A percentile compares a stretch with the other conserved stretches of the same genome.
These are phyloP conservation scores for Fusarium sp. DNA, from an alignment of 2,329 filamentous ascomycete genomes.

Conservation along the genomic window DNA sequence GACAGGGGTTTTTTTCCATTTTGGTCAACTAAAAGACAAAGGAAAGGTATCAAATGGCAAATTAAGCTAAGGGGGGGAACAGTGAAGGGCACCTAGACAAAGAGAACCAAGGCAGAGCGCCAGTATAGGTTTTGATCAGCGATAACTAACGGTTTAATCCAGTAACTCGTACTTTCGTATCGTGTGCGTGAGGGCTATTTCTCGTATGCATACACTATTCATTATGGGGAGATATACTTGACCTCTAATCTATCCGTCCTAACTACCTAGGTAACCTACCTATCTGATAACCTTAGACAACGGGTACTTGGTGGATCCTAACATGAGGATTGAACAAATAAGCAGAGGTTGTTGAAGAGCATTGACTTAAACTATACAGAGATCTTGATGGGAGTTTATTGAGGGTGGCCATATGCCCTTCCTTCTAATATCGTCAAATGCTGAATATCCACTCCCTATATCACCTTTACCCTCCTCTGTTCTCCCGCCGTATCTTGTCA, in stretches of 20 bases:
- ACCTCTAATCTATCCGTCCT: neutral
- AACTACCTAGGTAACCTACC: no score
- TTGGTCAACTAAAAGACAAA: slow-evolving; percentile 18
- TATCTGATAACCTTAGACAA: neutral
- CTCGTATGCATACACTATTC: neutral
- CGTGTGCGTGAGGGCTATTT: neutral
- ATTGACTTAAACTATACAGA: no score
- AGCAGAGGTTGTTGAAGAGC: neutral
- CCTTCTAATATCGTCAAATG: neutral
- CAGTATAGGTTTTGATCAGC: slow-evolving; percentile 22
- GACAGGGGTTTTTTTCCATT: neutral
- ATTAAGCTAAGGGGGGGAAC: slow-evolving; percentile 2
- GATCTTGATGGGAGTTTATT: neutral
- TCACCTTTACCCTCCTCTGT: neutral
- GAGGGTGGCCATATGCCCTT: neutral
- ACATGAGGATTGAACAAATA: neutral
- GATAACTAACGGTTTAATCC: slow-evolving; percentile 17
- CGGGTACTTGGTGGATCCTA: neutral
- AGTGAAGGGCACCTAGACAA: slow-evolving; percentile 21
- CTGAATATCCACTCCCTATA: neutral
- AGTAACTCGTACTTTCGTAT: neutral
- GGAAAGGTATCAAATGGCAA: slow-evolving; percentile 1
- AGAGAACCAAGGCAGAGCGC: slow-evolving; percentile 14
- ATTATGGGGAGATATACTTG: neutral
- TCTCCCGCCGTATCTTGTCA: slow-evolving; percentile 60